These are phyloP conservation scores for Talaromyces sp. DNA, from an alignment of 2,329 filamentous ascomycete genomes.

Conservation along the genomic window DNA sequence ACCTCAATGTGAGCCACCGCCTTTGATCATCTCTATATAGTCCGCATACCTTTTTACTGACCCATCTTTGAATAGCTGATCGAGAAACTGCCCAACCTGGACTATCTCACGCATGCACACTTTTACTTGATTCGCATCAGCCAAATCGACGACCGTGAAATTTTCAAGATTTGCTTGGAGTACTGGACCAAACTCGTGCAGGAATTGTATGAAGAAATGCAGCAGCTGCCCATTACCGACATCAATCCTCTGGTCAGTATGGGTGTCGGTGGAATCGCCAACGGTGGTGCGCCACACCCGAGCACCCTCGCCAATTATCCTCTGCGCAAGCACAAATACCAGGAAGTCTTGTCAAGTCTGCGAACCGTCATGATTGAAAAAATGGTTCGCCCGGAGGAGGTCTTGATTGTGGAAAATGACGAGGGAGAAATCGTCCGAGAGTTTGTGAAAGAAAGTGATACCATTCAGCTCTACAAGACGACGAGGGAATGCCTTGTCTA, in stretches of 20 bases:
- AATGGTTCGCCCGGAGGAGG: conserved; percentile 98
- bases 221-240: conserved; percentile 87
- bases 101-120: conserved; percentile 92
- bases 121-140: conserved; percentile 98
- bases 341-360: conserved; percentile 86
- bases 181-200: conserved; percentile 99
- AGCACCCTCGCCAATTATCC: conserved; percentile 82
- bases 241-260: conserved; percentile 83
- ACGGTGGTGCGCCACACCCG: conserved; percentile 80
- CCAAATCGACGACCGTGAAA: conserved; percentile 96
- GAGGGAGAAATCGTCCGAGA: conserved; percentile 98
- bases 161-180: conserved; percentile 98
- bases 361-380: conserved; percentile 99
- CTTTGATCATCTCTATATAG: no score
- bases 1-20: conserved; percentile 64
- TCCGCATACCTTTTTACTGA: conserved; percentile 13
- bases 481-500: conserved; percentile 96
- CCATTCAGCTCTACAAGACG: conserved; percentile 98
- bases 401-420: conserved; percentile 98
- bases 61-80: conserved; percentile 59
- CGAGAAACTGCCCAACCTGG: conserved; percentile 89
- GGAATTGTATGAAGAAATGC: conserved; percentile 98
- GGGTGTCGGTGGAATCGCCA: conserved; percentile 63
- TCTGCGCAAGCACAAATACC: conserved; percentile 96
- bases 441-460: conserved; percentile 99